A percentile compares a stretch with the other conserved stretches of the same genome.
Conservation (phyloP, 2,329 filamentous ascomycete species). For the Penicillium sp. region DNA sequence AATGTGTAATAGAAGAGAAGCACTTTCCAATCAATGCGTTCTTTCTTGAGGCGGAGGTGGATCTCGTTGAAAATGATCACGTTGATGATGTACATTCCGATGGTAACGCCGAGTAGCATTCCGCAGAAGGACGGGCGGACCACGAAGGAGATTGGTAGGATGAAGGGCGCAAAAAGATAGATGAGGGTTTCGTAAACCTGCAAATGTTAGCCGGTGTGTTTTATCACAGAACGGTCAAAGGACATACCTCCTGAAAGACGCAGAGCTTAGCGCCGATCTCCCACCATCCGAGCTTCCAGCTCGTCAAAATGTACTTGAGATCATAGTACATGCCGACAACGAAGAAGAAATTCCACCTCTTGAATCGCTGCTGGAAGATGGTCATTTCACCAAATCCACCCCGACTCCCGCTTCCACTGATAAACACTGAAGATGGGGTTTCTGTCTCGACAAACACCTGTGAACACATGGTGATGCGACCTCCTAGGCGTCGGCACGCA, state of each 20-base stretch:
- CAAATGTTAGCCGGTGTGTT: not conserved
- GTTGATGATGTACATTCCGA: slow-evolving; percentile 47
- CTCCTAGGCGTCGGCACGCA: slow-evolving; percentile 47
- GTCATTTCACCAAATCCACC: slow-evolving; percentile 57
- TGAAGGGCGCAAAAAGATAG: slow-evolving; percentile 48
- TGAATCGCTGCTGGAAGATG: slow-evolving; percentile 54
- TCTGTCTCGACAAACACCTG: slow-evolving; percentile 55
- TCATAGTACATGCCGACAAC: slow-evolving; percentile 53
- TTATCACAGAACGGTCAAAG: not conserved
- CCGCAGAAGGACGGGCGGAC: slow-evolving; percentile 45
- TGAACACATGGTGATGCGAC: slow-evolving; percentile 52
- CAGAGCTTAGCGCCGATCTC: slow-evolving; percentile 54
- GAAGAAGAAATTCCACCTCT: slow-evolving; percentile 56
- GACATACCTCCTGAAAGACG: slow-evolving; percentile 47
- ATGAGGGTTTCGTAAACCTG: slow-evolving; percentile 50
- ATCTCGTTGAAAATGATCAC: slow-evolving; percentile 52
- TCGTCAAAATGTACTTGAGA: slow-evolving; percentile 47
- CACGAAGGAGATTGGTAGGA: slow-evolving; percentile 49
- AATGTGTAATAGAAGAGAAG: slow-evolving; percentile 46
- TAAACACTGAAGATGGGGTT: slow-evolving; percentile 49
- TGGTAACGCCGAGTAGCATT: slow-evolving; percentile 38
- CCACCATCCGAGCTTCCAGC: slow-evolving; percentile 52
- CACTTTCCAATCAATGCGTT: slow-evolving; percentile 43
- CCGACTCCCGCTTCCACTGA: slow-evolving; percentile 40
- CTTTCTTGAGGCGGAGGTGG: slow-evolving; percentile 48